Evolutionary conservation across 2,329 filamentous ascomycete species (phyloP), one percentile per base, ranked within the genome.

Genomic region (Exophiala xenobiotica): DNA sequence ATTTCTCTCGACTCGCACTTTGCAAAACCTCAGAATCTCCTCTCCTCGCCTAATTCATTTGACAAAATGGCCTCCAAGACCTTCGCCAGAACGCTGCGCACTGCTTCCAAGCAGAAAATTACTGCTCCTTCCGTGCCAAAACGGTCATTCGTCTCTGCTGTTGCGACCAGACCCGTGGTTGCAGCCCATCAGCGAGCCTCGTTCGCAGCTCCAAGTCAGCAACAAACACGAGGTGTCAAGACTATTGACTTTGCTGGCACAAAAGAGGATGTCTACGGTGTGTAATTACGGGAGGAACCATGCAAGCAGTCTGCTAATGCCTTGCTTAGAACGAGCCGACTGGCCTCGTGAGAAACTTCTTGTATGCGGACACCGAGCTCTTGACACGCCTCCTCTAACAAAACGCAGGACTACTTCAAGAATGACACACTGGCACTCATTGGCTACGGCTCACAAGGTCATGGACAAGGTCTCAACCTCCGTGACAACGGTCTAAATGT

Each of bases 401-500:
- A 20, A 7, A 51, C 49, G 27, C 64, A 96, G 88, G 90, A 97
- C 62, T 99, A 92, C 86, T 99, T 99, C 88, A 97, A 97, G 85
- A 84, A 99, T 78, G 93, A 99, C 77, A 97, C 92, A 64, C 89
- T 99, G 67, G 93, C 93, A 70, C 87, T 99, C 70, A 99, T 99
- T 75, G 93, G 93, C 73, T 99, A 99, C 78, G 93, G 86, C 68
- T 96, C 91, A 61, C 91, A 96, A 80, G 93, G 93, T 68, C 93
- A 99, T 82, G 93, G 93, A 65, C 93, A 99, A 80, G 95, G 93
- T 74, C 89, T 99, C 61, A 99, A 99, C 85, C 88, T 99, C 73
- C 92, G 93, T 77, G 93, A 99, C 84, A 96, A 99, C 79, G 93
- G 93, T 73, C 83, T 99, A 65, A 97, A 97, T 75, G 93, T 99